Base-by-base conservation (phyloP, 2,329 filamentous ascomycete species). In the Escovopsis sp. region DNA sequence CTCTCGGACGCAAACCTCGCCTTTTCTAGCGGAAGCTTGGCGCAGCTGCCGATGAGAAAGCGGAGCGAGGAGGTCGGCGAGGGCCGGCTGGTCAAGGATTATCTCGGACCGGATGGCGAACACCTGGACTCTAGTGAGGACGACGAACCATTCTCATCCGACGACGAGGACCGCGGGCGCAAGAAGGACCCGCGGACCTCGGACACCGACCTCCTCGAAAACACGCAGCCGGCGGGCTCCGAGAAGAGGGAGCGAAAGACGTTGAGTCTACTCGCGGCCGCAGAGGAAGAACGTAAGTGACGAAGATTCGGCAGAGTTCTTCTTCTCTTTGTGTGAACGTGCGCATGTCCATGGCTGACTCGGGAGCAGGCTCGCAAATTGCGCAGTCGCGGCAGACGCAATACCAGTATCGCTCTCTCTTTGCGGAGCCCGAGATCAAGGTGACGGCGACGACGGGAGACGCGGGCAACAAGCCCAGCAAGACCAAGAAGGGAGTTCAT, bases 271-370 rank as follows among this genome's bases (percentile, higher is more conserved):
- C 59, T 87, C 35, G 80, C 78, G 27, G 80, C 79, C 6, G 77
- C 78, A 1, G 79, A 88, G 51, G 78, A 85, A 65, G 82, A 88
- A 52, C 71, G 84, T 83, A 65, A 50, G 79, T 67, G 23, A 33
- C 17, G 12, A 16, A 10, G 17, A 14, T 21, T n/a, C n/a, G 13
- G 7, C n/a, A n/a, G n/a, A n/a, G n/a, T n/a, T n/a, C n/a, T n/a
- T n/a, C n/a, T n/a, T n/a, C n/a, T n/a, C n/a, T n/a, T n/a, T n/a
- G n/a, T n/a, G n/a, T n/a, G n/a, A n/a, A n/a, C n/a, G n/a, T n/a
- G n/a, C n/a, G n/a, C n/a, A n/a, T n/a, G n/a, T n/a, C n/a, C 27
- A 25, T 39, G 25, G 37, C 56, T 58, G 42, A 48, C 36, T 23
- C 30, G 21, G 16, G 27, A 16, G 16, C 40, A 73, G 69, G 69